A percentile compares a stretch with the other conserved stretches of the same genome.
Evolutionary conservation across 495 filamentous ascomycete species (phyloP).

Genomic region (Melanomma pulvis-pyrius): DNA sequence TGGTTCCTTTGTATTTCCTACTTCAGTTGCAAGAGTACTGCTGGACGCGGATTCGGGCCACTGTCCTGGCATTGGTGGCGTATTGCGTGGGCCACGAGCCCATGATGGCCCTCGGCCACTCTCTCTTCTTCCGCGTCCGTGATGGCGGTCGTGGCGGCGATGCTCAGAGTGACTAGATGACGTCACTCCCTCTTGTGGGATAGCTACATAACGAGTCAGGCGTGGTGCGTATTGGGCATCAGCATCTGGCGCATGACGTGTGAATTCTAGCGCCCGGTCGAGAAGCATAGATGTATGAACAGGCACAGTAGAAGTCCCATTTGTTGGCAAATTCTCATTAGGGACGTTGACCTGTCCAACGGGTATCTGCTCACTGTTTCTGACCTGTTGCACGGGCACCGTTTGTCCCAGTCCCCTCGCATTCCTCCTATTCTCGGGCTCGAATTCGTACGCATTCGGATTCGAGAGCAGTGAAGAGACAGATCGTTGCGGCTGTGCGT

Average conservation of each 20-base stretch:
- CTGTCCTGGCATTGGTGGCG: conserved; percentile 15
- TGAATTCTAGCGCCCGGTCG: conserved; percentile 27
- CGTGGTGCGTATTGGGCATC: conserved; percentile 32
- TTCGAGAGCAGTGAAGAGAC: background rate
- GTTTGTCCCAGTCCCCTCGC: conserved; percentile 14
- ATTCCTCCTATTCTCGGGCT: conserved; percentile 24
- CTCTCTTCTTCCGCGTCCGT: conserved; percentile 2
- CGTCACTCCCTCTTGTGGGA: conserved; percentile 24
- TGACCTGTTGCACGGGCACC: conserved; percentile 23
- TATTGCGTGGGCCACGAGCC: background rate
- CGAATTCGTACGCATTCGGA: conserved; percentile 14
- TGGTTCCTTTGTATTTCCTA: conserved; percentile 13
- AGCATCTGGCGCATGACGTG: conserved; percentile 32
- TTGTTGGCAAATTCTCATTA: background rate
- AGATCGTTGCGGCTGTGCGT: background rate
- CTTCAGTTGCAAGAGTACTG: background rate
- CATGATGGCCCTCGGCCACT: conserved; percentile 2
- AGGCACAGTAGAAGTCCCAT: conserved; percentile 2
- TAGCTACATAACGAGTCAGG: conserved; percentile 22
- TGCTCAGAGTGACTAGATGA: background rate
- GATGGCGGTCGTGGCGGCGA: background rate
- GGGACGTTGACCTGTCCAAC: conserved; percentile 10
- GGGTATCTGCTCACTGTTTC: conserved; percentile 11
- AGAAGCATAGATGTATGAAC: conserved; percentile 18
- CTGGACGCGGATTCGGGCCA: conserved; percentile 9